Evolutionary conservation across 2,329 filamentous ascomycete genomes (phyloP).

Genomic region (Xylariaceae sp.): DNA sequence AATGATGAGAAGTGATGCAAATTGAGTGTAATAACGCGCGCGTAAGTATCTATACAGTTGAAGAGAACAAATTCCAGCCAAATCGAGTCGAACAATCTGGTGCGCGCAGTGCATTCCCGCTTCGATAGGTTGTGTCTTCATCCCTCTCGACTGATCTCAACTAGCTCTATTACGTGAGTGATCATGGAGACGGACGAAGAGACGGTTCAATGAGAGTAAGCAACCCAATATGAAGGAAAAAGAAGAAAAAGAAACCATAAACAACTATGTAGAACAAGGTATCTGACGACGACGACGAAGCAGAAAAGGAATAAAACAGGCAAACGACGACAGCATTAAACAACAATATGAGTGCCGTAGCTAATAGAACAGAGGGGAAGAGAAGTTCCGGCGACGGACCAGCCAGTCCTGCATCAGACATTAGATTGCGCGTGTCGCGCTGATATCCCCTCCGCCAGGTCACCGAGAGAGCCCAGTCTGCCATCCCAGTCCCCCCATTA

Average conservation of each 20-base stretch:
- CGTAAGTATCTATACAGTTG: constrained; percentile 39
- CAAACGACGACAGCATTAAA: constrained; percentile 46
- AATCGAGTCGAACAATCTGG: constrained; percentile 39
- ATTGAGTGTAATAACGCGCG: constrained; percentile 24
- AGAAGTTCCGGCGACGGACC: constrained; percentile 47
- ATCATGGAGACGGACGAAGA: constrained; percentile 12
- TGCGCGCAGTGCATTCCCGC: constrained; percentile 31
- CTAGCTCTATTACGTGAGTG: constrained; percentile 36
- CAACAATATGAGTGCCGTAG: constrained; percentile 50
- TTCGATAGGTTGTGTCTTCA: constrained; percentile 11
- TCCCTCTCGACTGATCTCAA: constrained; percentile 30
- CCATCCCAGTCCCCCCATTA: constrained; percentile 40
- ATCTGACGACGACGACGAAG: constrained; percentile 51
- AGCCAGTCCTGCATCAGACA: constrained; percentile 48
- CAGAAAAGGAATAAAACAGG: constrained; percentile 19
- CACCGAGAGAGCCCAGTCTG: constrained; percentile 41
- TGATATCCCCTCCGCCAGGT: constrained; percentile 37
- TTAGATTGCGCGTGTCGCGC: constrained; percentile 43
- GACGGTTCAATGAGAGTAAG: constrained; percentile 11
- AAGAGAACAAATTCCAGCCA: constrained; percentile 33
- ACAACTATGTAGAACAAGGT: constrained; percentile 64
- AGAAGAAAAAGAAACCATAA: constrained; percentile 21
- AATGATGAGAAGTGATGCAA: constrained; percentile 34
- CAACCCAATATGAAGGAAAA: constrained; percentile 28
- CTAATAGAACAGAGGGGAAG: constrained; percentile 55